A percentile compares a stretch with the other conserved stretches of the same genome.
phyloP scores from a whole-genome alignment of 805 yeast genomes.

The Ogataea paraovalis region DNA sequence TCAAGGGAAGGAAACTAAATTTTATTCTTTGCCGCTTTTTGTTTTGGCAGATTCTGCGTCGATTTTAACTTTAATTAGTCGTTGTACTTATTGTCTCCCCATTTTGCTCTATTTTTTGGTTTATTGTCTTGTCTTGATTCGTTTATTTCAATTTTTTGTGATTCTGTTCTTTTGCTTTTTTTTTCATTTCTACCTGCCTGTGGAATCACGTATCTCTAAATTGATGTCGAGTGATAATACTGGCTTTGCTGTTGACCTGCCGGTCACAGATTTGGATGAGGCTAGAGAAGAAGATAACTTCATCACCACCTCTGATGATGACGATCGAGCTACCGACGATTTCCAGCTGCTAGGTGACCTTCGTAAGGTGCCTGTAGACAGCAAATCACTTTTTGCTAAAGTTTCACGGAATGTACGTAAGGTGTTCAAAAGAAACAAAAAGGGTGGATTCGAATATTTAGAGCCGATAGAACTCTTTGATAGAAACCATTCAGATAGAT shows the following conservation, averaged over 20 bases:
- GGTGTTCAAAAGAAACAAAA: slow-evolving; percentile 3
- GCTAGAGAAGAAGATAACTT: slow-evolving; percentile 29
- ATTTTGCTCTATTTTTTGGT: too few relatives aligned
- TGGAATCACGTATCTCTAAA: not conserved
- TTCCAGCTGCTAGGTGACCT: slow-evolving; percentile 12
- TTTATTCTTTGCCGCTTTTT: too few relatives aligned
- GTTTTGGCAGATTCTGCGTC: too few relatives aligned
- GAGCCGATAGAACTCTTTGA: slow-evolving; percentile 29
- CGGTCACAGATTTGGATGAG: slow-evolving; percentile 50
- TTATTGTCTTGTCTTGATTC: not conserved
- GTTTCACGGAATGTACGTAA: slow-evolving; percentile 6
- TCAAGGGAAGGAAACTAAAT: too few relatives aligned
- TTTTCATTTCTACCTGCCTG: not conserved
- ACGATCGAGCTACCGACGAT: slow-evolving; percentile 18
- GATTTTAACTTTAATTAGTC: too few relatives aligned
- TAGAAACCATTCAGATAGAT: slow-evolving; percentile 14
- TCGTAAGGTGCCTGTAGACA: not conserved
- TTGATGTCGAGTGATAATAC: slow-evolving; percentile 1
- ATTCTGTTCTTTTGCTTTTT: not conserved
- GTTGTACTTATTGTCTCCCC: too few relatives aligned
- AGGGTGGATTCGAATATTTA: slow-evolving; percentile 12
- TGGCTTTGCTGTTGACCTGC: slow-evolving; percentile 42
- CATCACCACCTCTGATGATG: slow-evolving; percentile 9
- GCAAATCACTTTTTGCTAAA: slow-evolving; percentile 5
- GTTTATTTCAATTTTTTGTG: not conserved